Evolutionary conservation across 2,329 filamentous ascomycete species (phyloP).

Genomic region (Anisogramma anomala): DNA sequence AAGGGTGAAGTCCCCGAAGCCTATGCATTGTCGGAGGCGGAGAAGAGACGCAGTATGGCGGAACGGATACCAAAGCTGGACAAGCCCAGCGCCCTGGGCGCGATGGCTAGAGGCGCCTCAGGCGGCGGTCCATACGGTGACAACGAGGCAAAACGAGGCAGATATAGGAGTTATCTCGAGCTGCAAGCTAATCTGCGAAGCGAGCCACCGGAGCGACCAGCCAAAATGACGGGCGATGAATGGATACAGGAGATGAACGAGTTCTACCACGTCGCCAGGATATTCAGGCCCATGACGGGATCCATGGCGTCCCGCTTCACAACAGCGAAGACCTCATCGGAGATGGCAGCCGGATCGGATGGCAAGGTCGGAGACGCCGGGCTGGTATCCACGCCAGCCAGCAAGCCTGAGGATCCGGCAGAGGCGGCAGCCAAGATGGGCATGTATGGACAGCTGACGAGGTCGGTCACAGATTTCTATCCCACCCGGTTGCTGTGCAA

Average conservation of each 20-base stretch:
- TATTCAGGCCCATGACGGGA: conserved; percentile 87
- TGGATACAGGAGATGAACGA: conserved; percentile 71
- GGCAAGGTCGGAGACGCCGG: conserved; percentile 16
- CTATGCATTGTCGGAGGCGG: conserved; percentile 50
- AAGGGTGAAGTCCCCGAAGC: conserved; percentile 60
- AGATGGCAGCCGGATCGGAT: conserved; percentile 17
- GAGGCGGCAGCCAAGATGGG: conserved; percentile 78
- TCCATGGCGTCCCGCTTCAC: conserved; percentile 93
- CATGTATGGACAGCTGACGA: conserved; percentile 87
- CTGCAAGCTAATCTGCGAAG: conserved; percentile 56
- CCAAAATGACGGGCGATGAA: conserved; percentile 47
- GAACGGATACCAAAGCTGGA: conserved; percentile 53
- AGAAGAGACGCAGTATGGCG: conserved; percentile 47
- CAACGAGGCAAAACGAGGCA: conserved; percentile 63
- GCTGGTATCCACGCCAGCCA: conserved; percentile 34
- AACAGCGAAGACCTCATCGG: conserved; percentile 42
- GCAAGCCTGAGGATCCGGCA: conserved; percentile 61
- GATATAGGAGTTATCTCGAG: conserved; percentile 76
- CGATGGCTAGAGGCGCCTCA: conserved; percentile 51
- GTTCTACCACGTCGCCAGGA: conserved; percentile 52
- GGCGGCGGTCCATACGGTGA: conserved; percentile 74
- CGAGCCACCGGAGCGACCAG: conserved; percentile 21
- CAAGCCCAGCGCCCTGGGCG: conserved; percentile 54
- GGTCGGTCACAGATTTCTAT: conserved; percentile 59
- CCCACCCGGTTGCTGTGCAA: conserved; percentile 85